These are phyloP conservation scores for Fusarium mundagurra DNA, from an alignment of 2,329 filamentous ascomycete species.

Conservation along the genomic window DNA sequence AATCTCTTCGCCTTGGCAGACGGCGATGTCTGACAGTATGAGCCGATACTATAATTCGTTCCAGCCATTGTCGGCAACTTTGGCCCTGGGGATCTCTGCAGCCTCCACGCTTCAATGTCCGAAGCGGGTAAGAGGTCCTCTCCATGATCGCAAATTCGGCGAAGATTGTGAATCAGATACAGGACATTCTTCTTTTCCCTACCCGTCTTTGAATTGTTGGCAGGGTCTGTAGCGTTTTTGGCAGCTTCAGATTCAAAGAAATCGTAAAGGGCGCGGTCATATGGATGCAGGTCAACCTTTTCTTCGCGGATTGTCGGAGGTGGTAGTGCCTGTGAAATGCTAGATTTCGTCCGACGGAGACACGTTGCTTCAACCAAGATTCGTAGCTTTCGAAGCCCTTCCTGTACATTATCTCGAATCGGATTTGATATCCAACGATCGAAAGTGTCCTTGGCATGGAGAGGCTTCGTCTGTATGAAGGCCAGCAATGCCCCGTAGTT, in stretches of 20 bases:
- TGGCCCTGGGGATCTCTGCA: fast-evolving
- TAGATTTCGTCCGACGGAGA: not conserved
- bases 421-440: constrained; percentile 9
- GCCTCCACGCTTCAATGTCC: not conserved
- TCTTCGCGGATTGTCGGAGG: not conserved
- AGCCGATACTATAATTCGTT: fast-evolving
- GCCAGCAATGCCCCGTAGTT: constrained; percentile 50
- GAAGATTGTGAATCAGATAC: not conserved
- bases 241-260: not conserved
- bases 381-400: not conserved
- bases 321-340: not conserved
- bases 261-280: not conserved
- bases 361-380: not conserved
- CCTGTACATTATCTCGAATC: fast-evolving
- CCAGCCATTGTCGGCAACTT: fast-evolving
- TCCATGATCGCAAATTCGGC: constrained; percentile 15
- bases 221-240: not conserved
- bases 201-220: fast-evolving
- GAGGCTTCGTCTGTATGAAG: constrained; percentile 45
- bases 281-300: not conserved
- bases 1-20: not conserved
- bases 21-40: fast-evolving
- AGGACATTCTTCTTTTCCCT: not conserved
- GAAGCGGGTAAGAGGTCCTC: not conserved
- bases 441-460: constrained; percentile 7